phyloP scores from a whole-genome alignment of 805 yeast species.

The Starmerella floris region DNA sequence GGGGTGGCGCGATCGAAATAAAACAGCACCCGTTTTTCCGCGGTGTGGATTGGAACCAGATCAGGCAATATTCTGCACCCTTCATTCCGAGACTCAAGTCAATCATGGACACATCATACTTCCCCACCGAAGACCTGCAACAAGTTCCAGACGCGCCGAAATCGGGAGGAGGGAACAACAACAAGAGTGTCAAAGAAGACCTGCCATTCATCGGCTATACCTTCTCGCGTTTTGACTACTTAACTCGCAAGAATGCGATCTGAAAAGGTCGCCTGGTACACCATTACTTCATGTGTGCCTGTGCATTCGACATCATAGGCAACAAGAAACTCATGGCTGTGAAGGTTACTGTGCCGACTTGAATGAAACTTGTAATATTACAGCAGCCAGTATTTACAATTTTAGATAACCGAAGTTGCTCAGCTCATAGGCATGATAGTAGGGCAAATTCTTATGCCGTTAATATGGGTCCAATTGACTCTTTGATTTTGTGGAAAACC shows the following conservation, averaged over 20 bases:
- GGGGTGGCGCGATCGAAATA: conserved; percentile 87
- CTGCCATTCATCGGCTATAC: conserved; percentile 96
- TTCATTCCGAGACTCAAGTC: conserved; percentile 83
- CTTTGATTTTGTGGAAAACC: conserved; percentile 28
- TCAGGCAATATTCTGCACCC: conserved; percentile 80
- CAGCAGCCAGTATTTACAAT: no score
- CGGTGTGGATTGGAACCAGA: conserved; percentile 91
- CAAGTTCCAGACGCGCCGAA: conserved; percentile 87
- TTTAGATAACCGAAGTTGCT: no score
- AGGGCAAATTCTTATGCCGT: no score
- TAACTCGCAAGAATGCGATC: conserved; percentile 40
- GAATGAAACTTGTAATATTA: no score
- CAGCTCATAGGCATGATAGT: no score
- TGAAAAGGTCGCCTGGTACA: no score
- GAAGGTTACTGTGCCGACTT: no score
- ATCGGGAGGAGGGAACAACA: conserved; percentile 13
- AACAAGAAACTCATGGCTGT: no score
- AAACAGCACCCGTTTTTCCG: conserved; percentile 84
- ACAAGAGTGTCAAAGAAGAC: conserved; percentile 59
- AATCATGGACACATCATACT: conserved; percentile 90
- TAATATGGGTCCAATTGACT: no score
- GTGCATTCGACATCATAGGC: no score
- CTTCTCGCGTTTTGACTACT: conserved; percentile 82
- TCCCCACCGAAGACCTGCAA: conserved; percentile 95
- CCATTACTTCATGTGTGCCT: no score